Percentiles rank a stretch among this genome's conserved stretches.
Conservation (phyloP, 2,329 filamentous ascomycete species). For the Trichophyton benhamiae region DNA sequence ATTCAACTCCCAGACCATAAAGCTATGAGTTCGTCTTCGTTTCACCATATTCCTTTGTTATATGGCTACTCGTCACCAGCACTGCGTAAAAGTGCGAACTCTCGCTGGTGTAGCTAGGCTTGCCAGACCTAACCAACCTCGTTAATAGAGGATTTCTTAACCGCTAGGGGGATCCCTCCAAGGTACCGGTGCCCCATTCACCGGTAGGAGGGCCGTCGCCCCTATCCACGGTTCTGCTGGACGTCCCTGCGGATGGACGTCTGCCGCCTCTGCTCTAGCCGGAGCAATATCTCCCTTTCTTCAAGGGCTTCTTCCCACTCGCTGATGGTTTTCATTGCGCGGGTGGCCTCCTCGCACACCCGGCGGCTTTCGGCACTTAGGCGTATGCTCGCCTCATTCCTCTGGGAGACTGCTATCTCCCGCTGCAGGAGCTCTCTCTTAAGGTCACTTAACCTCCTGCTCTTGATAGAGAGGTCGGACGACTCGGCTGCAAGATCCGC, state of each 20-base stretch:
- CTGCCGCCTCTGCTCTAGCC: background rate
- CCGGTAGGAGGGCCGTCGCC: background rate
- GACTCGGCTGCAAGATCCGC: too few species aligned
- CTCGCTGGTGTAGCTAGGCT: background rate
- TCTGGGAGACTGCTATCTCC: too few species aligned
- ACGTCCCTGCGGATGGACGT: background rate
- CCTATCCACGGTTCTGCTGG: background rate
- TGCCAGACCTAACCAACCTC: background rate
- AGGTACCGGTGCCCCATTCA: background rate
- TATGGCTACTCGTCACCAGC: background rate
- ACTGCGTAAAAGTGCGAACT: background rate
- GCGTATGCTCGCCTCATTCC: too few species aligned
- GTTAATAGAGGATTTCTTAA: background rate
- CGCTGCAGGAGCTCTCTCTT: too few species aligned
- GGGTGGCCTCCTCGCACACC: too few species aligned
- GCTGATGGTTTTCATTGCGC: too few species aligned
- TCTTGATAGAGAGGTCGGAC: too few species aligned
- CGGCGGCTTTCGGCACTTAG: too few species aligned
- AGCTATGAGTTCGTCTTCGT: background rate
- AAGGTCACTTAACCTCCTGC: too few species aligned
- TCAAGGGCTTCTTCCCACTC: too few species aligned
- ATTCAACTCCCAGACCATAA: too few species aligned
- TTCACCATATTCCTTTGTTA: background rate
- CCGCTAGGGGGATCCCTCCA: background rate
- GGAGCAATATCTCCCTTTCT: too few species aligned